Evolutionary conservation across 441 rosid species (phyloP), one percentile per base, ranked within the genome.

Genomic region (Adansonia gregorii): DNA sequence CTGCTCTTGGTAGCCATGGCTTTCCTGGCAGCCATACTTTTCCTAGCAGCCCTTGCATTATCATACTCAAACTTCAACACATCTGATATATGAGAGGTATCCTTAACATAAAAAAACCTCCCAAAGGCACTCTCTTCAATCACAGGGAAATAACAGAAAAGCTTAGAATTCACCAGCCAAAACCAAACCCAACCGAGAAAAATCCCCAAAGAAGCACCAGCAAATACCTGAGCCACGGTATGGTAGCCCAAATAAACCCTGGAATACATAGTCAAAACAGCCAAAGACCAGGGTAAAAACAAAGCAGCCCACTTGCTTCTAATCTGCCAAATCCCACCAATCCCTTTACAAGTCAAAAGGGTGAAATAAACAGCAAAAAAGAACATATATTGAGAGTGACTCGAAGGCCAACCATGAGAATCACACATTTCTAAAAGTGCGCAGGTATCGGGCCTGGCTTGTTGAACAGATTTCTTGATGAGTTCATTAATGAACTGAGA

Each of bases 361-460:
- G 92, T 86, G 71, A 83, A 83, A 67, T 94, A 95, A 0, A 83
- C 82, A 2, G 97, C 93, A 81, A 94, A 94, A 84, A 94, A 94
- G 88, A 93, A 95, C 97, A 94, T 91, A 84, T 90, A 95, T 22
- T 91, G 94, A 0, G 97, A 89, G 78, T 93, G 99, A 73, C 98
- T 94, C 2, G 99, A 94, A 1, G 99, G 99, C 99, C 97, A 95
- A 61, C 99, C 99, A 49, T 94, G 97, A 6, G 97, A 94, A 79
- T 95, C 99, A 78, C 99, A 95, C 87, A 84, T 91, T 80, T 95
- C 99, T 45, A 94, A 93, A 68, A 94, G 74, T 2, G 79, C 85
- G 55, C 99, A 95, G 0, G 97, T 95, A 73, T 82, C 93, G 2
- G 99, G 98, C 0, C 99, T 89, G 67, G 94, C 97, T 69, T 95